Conservation (phyloP, 257 asterid genomes). For the Solanum virginianum region DNA sequence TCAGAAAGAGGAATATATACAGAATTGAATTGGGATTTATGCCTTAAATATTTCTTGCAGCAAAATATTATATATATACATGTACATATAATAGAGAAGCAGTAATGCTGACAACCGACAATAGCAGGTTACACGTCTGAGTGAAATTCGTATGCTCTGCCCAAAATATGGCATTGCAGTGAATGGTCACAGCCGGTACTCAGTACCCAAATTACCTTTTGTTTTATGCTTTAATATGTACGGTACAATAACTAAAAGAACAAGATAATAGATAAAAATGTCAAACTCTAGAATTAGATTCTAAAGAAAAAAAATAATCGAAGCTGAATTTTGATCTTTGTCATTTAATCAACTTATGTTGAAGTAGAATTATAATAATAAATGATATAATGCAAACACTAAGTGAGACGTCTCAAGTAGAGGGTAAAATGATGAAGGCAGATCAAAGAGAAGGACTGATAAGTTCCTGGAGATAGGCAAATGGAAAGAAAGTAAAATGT, state of each 20-base stretch:
- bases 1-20: conserved; percentile 21
- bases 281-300: background rate
- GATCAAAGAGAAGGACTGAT: too few relatives aligned
- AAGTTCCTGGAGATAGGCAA: too few relatives aligned
- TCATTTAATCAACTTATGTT: background rate
- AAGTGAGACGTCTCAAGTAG: background rate
- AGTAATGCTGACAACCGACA: conserved; percentile 36
- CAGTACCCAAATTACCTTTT: background rate
- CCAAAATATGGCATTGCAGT: conserved; percentile 27
- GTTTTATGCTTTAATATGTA: background rate
- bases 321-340: background rate
- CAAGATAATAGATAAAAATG: background rate
- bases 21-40: background rate
- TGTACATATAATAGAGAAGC: background rate
- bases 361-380: too few relatives aligned
- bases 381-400: background rate
- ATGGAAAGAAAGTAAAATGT: too few relatives aligned
- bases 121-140: conserved; percentile 30
- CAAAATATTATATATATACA: background rate
- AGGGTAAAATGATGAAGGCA: too few relatives aligned
- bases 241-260: background rate
- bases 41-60: background rate
- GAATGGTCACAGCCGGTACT: conserved; percentile 36
- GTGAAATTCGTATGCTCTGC: conserved; percentile 35
- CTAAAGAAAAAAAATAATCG: background rate